Evolutionary conservation across 106 monocot genomes (phyloP).

Genomic region (Dendrobium huoshanense): DNA sequence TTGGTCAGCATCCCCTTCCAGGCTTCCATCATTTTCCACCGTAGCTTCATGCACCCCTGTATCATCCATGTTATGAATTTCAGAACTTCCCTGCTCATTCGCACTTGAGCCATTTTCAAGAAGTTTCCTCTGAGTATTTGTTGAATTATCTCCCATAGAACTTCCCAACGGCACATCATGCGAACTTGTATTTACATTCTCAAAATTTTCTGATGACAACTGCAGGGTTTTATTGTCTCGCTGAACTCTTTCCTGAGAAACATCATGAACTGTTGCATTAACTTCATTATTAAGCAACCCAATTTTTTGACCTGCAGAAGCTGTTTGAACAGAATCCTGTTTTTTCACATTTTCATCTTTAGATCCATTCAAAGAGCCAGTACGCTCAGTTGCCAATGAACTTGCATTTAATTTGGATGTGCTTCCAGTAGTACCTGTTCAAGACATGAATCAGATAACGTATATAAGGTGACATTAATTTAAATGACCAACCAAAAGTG

Average conservation of each 20-base stretch:
- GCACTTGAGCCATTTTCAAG: constrained; percentile 37
- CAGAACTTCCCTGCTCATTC: constrained; percentile 22
- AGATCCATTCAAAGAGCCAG: constrained; percentile 33
- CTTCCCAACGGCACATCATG: constrained; percentile 16
- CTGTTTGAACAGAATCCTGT: constrained; percentile 17
- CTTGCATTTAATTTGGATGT: background rate
- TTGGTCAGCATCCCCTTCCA: constrained; percentile 71
- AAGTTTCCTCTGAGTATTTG: constrained; percentile 67
- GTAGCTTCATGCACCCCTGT: constrained; percentile 20
- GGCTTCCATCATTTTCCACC: constrained; percentile 54
- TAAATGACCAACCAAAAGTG: background rate
- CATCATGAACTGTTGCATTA: background rate
- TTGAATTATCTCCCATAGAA: constrained; percentile 26
- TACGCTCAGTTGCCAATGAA: background rate
- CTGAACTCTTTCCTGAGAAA: background rate
- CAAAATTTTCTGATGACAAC: background rate
- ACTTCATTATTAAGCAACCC: constrained; percentile 7
- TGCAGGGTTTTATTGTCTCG: background rate
- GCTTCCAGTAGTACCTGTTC: background rate
- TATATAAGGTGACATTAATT: background rate
- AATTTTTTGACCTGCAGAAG: constrained; percentile 12
- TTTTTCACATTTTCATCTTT: constrained; percentile 18
- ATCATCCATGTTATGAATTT: constrained; percentile 21
- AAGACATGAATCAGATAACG: background rate
- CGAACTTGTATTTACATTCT: background rate